Evolutionary conservation across 2,329 filamentous ascomycete genomes (phyloP), one percentile per base, ranked within the genome.

Genomic region (Scytalidium lignicola): DNA sequence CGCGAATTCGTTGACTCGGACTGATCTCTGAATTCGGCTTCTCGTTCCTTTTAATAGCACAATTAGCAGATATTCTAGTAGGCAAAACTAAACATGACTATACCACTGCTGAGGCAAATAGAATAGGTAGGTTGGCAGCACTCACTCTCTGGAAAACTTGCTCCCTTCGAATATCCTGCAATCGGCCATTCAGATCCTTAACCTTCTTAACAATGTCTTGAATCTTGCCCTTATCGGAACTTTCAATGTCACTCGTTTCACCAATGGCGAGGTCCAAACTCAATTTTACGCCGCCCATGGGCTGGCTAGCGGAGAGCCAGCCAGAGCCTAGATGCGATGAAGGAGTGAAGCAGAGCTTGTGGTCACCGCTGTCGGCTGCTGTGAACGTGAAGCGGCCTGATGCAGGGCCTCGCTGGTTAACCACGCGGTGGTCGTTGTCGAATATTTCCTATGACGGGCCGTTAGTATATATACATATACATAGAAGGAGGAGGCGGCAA

Each of bases 21-120:
- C 71, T 97, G 93, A 71, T 99, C 93, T 72, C 93, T 83, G 78
- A 99, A 99, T 68, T 97, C 91, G 61, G 90, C 90, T 68, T 99
- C 93, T 58, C 93, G 89, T 78, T 97, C 93, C 88, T 96, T 39
- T 41, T n/a, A n/a, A n/a, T n/a, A n/a, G n/a, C n/a, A n/a, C n/a
- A n/a, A n/a, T 51, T 17, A 55, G 26, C 18, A 19, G 21, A 17
- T 37, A 37, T 17, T 13, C 12, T 37, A 17, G 32, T n/a, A 15
- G 32, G 15, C n/a, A 37, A 13, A 8, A 15, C 7, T 9, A 37
- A 17, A 37, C 32, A 15, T 13, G 7, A 37, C 32, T 17, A 7
- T 13, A 28, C 26, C 26, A 13, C 7, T 7, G 26, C 26, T 28
- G 13, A 28, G 26, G 22, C 28, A 23, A 19, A 28, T 12, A 17